Conservation (phyloP, 2,329 filamentous ascomycete genomes). For the Lachnellula occidentalis region DNA sequence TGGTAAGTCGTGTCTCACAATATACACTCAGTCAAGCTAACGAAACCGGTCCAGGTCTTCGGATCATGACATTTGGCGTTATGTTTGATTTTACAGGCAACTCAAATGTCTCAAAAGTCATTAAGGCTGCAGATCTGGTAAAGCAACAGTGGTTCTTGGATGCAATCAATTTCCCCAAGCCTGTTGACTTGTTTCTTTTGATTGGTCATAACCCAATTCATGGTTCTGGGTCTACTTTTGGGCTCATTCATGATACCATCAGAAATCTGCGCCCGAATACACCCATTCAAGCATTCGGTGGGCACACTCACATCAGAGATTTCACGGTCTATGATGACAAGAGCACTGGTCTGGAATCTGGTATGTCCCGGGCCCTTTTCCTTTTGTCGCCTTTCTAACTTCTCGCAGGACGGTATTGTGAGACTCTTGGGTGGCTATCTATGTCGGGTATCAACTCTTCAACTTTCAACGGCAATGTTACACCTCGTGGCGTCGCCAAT, state of each 20-base stretch:
- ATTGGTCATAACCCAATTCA: conserved; percentile 77
- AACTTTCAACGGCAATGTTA: conserved; percentile 19
- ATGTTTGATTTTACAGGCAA: conserved; percentile 88
- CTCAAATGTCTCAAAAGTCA: conserved; percentile 81
- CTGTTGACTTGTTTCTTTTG: conserved; percentile 75
- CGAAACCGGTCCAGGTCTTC: conserved; percentile 12
- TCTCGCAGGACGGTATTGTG: conserved; percentile 62
- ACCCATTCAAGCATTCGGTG: conserved; percentile 84
- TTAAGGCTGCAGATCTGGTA: conserved; percentile 70
- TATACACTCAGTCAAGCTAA: background rate
- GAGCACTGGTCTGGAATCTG: conserved; percentile 75
- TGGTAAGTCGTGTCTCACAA: conserved; percentile 41
- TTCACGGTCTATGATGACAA: conserved; percentile 71
- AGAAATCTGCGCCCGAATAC: conserved; percentile 67
- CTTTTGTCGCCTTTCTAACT: background rate
- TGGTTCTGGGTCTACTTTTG: conserved; percentile 62
- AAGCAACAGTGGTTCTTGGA: conserved; percentile 82
- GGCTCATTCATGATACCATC: conserved; percentile 70
- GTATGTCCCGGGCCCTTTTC: conserved; percentile 30
- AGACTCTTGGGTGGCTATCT: conserved; percentile 89
- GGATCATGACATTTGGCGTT: conserved; percentile 59
- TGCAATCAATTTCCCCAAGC: conserved; percentile 64
- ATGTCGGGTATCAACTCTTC: conserved; percentile 52
- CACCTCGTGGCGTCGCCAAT: conserved; percentile 30
- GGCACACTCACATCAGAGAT: conserved; percentile 82